Evolutionary conservation across 805 yeast genomes (phyloP), one percentile per base, ranked within the genome.

Genomic region (Pichia exigua): DNA sequence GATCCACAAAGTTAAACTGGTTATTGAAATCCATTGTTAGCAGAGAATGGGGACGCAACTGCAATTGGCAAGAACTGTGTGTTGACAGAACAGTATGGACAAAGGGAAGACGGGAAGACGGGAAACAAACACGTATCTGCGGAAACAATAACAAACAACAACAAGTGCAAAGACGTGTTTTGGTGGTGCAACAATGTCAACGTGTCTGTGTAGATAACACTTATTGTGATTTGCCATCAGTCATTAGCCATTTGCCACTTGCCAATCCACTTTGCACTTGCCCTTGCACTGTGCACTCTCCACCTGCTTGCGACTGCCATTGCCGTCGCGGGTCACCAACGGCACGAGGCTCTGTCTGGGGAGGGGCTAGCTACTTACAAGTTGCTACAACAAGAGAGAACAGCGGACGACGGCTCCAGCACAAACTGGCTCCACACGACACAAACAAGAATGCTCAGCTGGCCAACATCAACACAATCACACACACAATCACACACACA

Each of bases 1-100:
- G 43, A 2, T 49, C 52, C 46, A 42, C n/a, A 42, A 45, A 49
- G 20, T 41, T 49, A 27, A 45, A 45, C 10, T 45, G 47, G 21
- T 47, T 18, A 20, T 49, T 49, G 41, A 46, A 47, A 13, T 47
- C 53, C 50, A 49, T 45, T 47, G 39, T 42, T 21, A n/a, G 17
- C 7, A n/a, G 10, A n/a, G 39, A 17, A 10, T 5, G 39, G 20
- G 10, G 18, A 35, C 20, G n/a, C 35, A 17, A 35, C n/a, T 35
- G 39, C 39, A 35, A 35, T 17, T 35, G 39, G n/a, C 20, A 35
- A 20, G 6, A n/a, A 35, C 39, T 7, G 30, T 27, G 12, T 27
- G 7, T 24, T 7, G 26, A 24, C n/a, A 7, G 26, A 24, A 24
- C 26, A 24, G 26, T 24, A 24, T 24, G 26, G 7, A 24, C n/a